A percentile compares a stretch with the other conserved stretches of the same genome.
Evolutionary conservation across 345 rosid genomes (phyloP).

Genomic region (Gossypium herbaceum): DNA sequence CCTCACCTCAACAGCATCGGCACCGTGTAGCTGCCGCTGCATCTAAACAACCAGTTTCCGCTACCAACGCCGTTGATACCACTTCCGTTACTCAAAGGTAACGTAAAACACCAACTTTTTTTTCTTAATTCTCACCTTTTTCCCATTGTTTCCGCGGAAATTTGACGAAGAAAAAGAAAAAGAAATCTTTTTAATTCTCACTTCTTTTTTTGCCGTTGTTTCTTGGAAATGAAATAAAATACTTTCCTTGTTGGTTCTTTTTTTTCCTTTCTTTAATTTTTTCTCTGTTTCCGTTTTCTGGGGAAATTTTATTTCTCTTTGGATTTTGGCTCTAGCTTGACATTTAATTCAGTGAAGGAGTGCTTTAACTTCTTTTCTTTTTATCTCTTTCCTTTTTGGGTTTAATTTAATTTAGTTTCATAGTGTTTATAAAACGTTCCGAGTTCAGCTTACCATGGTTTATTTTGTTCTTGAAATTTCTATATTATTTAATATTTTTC

Average conservation of each 20-base stretch:
- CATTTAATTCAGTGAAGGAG: neutral
- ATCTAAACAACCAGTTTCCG: slow-evolving; percentile 39
- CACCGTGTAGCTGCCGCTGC: slow-evolving; percentile 29
- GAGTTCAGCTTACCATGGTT: neutral
- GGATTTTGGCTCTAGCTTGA: neutral
- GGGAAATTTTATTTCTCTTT: neutral
- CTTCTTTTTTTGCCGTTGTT: neutral
- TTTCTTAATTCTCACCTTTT: neutral
- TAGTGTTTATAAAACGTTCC: neutral
- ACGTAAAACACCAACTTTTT: neutral
- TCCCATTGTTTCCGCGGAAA: slow-evolving; percentile 5
- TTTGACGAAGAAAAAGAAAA: no score
- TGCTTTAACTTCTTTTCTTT: neutral
- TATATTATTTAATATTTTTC: neutral
- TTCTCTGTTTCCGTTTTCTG: neutral
- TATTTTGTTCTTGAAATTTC: neutral
- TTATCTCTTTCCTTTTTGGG: neutral
- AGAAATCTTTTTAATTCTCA: no score
- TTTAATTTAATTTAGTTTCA: neutral
- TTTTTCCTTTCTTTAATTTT: neutral
- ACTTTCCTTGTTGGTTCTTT: neutral
- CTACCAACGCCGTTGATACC: slow-evolving; percentile 37
- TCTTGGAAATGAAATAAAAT: neutral
- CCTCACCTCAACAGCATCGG: slow-evolving; percentile 25
- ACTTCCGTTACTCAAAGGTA: slow-evolving; percentile 55